Evolutionary conservation across 169 alveolate species (phyloP).

Genomic region (Eimeria praecox): DNA sequence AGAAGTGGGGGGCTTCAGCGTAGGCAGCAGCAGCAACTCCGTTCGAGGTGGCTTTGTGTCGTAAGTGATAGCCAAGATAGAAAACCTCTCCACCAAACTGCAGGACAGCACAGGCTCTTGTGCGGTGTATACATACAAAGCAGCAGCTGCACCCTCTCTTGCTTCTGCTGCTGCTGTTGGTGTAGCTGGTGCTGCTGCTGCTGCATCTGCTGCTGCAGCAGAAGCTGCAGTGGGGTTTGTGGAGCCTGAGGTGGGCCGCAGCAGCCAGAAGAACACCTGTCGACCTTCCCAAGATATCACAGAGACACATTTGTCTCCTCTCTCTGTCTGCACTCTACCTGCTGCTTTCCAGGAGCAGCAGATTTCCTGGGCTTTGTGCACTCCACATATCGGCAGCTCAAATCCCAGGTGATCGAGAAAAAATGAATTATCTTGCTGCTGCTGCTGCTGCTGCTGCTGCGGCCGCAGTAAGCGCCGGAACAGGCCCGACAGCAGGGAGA

Average conservation of each 20-base stretch:
- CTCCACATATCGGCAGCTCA: slow-evolving; percentile 58
- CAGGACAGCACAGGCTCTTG: slow-evolving; percentile 20
- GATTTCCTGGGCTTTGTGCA: slow-evolving; percentile 11
- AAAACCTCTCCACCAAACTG: slow-evolving; percentile 41
- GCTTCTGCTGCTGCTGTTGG: slow-evolving; percentile 7
- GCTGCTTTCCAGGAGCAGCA: slow-evolving; percentile 20
- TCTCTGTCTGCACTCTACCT: slow-evolving; percentile 45
- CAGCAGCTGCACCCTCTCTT: slow-evolving; percentile 30
- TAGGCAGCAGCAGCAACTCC: slow-evolving; percentile 57
- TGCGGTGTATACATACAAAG: not conserved
- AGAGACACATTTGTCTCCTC: slow-evolving; percentile 1
- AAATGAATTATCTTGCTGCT: slow-evolving; percentile 5
- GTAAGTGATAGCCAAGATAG: slow-evolving; percentile 13
- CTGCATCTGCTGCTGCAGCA: slow-evolving; percentile 7
- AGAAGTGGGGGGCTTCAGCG: not conserved
- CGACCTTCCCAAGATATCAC: slow-evolving; percentile 48
- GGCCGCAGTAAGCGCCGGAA: slow-evolving; percentile 40
- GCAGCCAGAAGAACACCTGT: slow-evolving; percentile 51
- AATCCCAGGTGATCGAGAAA: slow-evolving; percentile 30
- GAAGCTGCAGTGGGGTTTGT: slow-evolving; percentile 15
- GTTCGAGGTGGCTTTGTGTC: slow-evolving; percentile 33
- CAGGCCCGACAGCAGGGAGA: slow-evolving; percentile 8
- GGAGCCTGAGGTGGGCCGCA: not conserved
- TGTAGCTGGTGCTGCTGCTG: slow-evolving; percentile 31
- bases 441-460: slow-evolving; percentile 48